Base-by-base conservation (phyloP, 495 filamentous ascomycete species). In the Cercophora samala region DNA sequence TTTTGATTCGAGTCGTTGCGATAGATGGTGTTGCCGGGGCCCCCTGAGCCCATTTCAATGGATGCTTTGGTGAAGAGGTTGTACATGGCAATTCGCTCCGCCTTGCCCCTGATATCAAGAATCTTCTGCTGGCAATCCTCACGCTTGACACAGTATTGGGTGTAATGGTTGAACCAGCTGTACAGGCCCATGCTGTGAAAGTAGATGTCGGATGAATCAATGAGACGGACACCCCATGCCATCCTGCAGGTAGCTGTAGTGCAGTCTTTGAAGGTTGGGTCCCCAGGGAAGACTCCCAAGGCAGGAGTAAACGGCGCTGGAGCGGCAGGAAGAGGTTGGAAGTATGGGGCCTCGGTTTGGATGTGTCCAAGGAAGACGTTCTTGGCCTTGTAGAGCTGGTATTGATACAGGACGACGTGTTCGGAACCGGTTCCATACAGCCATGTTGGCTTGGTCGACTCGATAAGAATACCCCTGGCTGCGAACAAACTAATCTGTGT, bases 271-370 rank as follows among this genome's bases (percentile, higher is more conserved):
- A 59, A 62, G 5, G 58, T 37, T 0, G 73, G 73, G 51, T 74
- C 69, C 2, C 65, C 62, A 0, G 60, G 25, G 24, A 72, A 69
- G 5, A 19, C 9, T 21, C 67, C 70, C 23, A 78, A 59, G 19
- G 58, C 65, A 15, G 4, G n/a, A n/a, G n/a, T 18, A 78, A 89
- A 91, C 9, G 89, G 88, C 6, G 76, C 78, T 11, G 88, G 80
- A 2, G 91, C 84, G 65, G 84, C 81, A 0, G 93, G 92, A 77
- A 93, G 93, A 67, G 84, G 82, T 78, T 94, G 91, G 80, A 87
- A 92, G 79, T 97, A 96, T 15, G 92, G 90, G 0, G 93, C 94
- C 76, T 97, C 93, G 5, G 90, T 88, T 74, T 97, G 93, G 62
- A 96, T 89, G 37, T 90, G 75, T 11, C 84, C 87, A 80, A 91